Base-by-base conservation (phyloP, 2,329 filamentous ascomycete genomes). In the Colletotrichum viniferum region DNA sequence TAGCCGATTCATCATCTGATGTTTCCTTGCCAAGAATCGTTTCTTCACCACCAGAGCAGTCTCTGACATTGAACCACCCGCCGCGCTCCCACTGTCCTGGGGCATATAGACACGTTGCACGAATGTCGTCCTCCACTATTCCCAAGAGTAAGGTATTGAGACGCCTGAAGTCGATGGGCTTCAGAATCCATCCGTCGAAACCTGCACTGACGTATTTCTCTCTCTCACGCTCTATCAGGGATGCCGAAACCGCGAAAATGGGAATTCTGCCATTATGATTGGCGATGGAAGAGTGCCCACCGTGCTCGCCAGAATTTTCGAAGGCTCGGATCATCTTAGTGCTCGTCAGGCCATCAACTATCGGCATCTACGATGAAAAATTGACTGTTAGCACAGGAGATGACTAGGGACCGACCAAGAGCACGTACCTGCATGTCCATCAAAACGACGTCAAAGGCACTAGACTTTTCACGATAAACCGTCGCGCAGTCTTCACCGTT, bases 141-240 rank as follows among this genome's bases (percentile, higher is more conserved):
- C 95, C 95, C 1, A 86, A 83, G 71, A 98, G 88, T 9, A 98
- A 87, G 26, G 89, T 88, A 74, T 91, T 91, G 1, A 98, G 87
- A 10, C 95, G 90, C 78, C 92, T 91, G 81, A 98, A 97, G 76
- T 96, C 92, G 60, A 98, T 94, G 0, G 95, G 95, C 80, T 98
- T 98, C 73, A 97, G 86, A 30, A 98, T 96, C 95, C 95, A 98
- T 28, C 94, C 96, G 78, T 98, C 95, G 78, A 98, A 98, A 0
- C 96, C 96, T 8, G 92, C 92, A 60, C 94, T 88, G 58, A 95
- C 90, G 78, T 98, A 98, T 0, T 84, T 90, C 55, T 93, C 87
- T 66, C 87, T 90, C 60, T 96, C 90, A 21, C 88, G 89, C 81
- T 98, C 96, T 2, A 94, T 81, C 2, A 98, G 86, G 1, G 95